Percentiles rank a stretch among this genome's conserved stretches.
These are phyloP conservation scores for Cucumis sativus DNA, from an alignment of 306 rosid genomes.

Conservation along the genomic window Cucumber_9930_V3 NC_026655.2:29429501-29430000, in stretches of 20 bases:
- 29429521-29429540: too few relatives aligned
- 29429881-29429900: neutral
- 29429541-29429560: too few relatives aligned
- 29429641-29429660: too few relatives aligned
- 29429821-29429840: neutral
- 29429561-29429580: too few relatives aligned
- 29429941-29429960: neutral
- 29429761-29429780: neutral
- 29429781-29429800: neutral
- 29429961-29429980: neutral
- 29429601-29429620: too few relatives aligned
- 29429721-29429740: neutral
- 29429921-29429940: neutral
- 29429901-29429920: neutral
- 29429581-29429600: too few relatives aligned
- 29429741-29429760: neutral
- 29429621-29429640: too few relatives aligned
- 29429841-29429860: neutral
- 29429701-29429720: neutral
- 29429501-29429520: too few relatives aligned
- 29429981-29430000: neutral
- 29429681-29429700: neutral
- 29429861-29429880: neutral
- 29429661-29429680: neutral
- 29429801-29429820: neutral